phyloP scores from a whole-genome alignment of 1,139 yeast genomes.

The Suhomyces bokatorum region DNA sequence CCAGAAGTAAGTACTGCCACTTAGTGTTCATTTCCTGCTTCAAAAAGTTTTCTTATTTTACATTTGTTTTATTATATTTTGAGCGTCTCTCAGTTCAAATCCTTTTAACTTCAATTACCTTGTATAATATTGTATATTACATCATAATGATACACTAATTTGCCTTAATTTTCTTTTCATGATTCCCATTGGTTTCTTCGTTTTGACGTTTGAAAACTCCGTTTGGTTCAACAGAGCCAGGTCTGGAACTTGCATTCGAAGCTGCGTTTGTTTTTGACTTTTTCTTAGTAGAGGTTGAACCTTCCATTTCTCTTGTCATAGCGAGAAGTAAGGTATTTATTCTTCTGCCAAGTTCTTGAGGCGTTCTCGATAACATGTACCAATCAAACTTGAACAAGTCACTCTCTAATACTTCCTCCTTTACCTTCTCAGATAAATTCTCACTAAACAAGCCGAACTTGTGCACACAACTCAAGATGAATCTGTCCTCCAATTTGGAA shows the following conservation, averaged over 20 bases:
- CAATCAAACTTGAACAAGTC: slow-evolving; percentile 86
- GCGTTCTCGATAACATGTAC: slow-evolving; percentile 82
- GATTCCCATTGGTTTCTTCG: slow-evolving; percentile 10
- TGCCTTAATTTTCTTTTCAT: slow-evolving; percentile 7
- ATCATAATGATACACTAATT: slow-evolving; percentile 7
- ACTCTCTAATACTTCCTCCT: slow-evolving; percentile 70
- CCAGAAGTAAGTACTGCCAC: background rate
- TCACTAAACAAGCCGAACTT: slow-evolving; percentile 76
- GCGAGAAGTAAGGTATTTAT: slow-evolving; percentile 77
- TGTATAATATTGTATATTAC: slow-evolving; percentile 11
- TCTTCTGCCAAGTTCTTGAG: slow-evolving; percentile 82
- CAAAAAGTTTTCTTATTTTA: background rate
- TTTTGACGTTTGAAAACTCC: slow-evolving; percentile 13
- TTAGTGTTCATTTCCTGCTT: background rate
- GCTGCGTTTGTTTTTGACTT: slow-evolving; percentile 31
- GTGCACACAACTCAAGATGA: slow-evolving; percentile 68
- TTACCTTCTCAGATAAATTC: slow-evolving; percentile 70
- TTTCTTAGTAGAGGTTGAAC: slow-evolving; percentile 50
- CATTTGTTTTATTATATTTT: too few relatives aligned
- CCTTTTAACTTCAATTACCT: background rate
- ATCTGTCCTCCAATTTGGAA: slow-evolving; percentile 84
- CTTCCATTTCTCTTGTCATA: slow-evolving; percentile 77
- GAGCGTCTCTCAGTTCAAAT: too few relatives aligned
- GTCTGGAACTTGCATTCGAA: slow-evolving; percentile 36
- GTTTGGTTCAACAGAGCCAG: slow-evolving; percentile 37